A percentile compares a stretch with the other conserved stretches of the same genome.
phyloP scores from a whole-genome alignment of 2,329 filamentous ascomycete species.

The Fusarium nisikadoi region DNA sequence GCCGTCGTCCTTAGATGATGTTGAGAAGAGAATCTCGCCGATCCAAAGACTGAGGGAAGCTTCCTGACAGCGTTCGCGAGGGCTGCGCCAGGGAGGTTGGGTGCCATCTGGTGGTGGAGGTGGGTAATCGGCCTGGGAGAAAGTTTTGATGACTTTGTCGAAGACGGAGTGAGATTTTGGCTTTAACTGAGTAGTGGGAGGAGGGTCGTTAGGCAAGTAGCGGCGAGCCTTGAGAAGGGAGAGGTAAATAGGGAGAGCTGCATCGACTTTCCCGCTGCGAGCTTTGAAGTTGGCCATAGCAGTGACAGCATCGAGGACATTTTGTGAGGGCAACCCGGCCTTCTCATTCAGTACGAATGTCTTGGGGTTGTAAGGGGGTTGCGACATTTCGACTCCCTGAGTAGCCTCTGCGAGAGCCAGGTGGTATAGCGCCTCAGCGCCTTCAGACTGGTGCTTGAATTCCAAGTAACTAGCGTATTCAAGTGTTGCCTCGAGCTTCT shows the following conservation, averaged over 20 bases:
- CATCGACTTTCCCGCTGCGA: conserved; percentile 70
- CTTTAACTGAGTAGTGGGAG: conserved; percentile 23
- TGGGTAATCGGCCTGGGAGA: conserved; percentile 72
- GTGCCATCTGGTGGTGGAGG: conserved; percentile 76
- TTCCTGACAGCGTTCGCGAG: conserved; percentile 80
- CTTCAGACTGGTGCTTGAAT: conserved; percentile 74
- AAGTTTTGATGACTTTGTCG: conserved; percentile 37
- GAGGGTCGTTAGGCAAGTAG: conserved; percentile 58
- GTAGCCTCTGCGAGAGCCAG: conserved; percentile 82
- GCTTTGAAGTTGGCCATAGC: conserved; percentile 83
- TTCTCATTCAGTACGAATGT: conserved; percentile 73
- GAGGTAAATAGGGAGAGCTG: conserved; percentile 84
- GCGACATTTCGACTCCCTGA: conserved; percentile 58
- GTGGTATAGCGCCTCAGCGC: conserved; percentile 76
- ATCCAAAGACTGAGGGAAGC: conserved; percentile 89
- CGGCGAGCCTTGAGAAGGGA: conserved; percentile 85
- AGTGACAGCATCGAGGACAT: conserved; percentile 79
- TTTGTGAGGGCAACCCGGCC: conserved; percentile 70
- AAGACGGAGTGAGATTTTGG: conserved; percentile 29
- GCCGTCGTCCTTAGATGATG: conserved; percentile 70
- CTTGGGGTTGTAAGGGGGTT: conserved; percentile 63
- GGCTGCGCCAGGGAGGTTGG: conserved; percentile 70
- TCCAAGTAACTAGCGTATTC: conserved; percentile 88
- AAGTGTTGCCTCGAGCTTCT: conserved; percentile 83
- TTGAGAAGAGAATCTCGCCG: conserved; percentile 89